Evolutionary conservation across 177 flowering plant genomes (phyloP).

Genomic region (Vitis hybrid): DNA sequence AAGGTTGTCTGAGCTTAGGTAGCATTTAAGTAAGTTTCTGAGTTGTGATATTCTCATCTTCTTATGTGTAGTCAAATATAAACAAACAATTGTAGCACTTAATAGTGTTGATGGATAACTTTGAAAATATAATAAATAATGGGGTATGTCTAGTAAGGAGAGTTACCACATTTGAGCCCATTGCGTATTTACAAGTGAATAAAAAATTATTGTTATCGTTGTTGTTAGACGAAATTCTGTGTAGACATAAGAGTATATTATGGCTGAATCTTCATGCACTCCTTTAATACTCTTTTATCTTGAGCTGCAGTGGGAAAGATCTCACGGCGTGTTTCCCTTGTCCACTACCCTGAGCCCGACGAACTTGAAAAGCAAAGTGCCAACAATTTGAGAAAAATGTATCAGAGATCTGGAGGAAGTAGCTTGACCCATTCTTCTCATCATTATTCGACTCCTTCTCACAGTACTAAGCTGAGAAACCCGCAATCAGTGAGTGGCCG

Average conservation of each 20-base stretch:
- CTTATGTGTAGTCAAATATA: no score
- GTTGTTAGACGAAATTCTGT: no score
- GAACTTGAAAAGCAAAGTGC: slow-evolving; percentile 30
- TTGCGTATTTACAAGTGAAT: no score
- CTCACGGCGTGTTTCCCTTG: slow-evolving; percentile 63
- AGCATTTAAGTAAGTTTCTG: no score
- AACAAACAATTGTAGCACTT: no score
- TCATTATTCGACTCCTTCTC: slow-evolving; percentile 25
- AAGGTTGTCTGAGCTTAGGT: no score
- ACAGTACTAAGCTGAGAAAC: slow-evolving; percentile 25
- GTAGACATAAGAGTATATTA: background rate
- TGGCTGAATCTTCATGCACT: background rate
- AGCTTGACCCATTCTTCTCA: slow-evolving; percentile 28
- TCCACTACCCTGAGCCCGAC: slow-evolving; percentile 65
- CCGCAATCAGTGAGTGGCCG: slow-evolving; percentile 21
- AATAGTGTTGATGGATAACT: no score
- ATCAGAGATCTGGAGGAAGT: slow-evolving; percentile 23
- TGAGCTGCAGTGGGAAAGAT: slow-evolving; percentile 75
- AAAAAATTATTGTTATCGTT: no score
- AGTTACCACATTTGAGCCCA: no score
- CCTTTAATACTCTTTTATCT: background rate
- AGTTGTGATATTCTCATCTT: no score
- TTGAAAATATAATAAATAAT: no score
- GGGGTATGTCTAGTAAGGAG: no score
- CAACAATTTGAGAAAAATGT: slow-evolving; percentile 9